Evolutionary conservation across 805 yeast genomes (phyloP).

Genomic region (Candida morakotiae): DNA sequence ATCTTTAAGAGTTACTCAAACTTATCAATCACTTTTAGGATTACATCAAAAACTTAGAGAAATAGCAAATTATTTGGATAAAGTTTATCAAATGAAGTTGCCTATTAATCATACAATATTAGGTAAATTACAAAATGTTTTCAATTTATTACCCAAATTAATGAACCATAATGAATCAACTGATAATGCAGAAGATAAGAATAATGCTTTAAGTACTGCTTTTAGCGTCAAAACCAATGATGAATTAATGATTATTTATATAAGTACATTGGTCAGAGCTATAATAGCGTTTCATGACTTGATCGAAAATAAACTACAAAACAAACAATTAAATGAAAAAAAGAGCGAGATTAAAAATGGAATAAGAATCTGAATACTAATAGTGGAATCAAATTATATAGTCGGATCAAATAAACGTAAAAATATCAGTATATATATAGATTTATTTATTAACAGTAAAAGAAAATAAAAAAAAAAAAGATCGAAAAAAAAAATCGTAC

Average conservation of each 20-base stretch:
- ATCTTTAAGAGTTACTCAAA: conserved; percentile 82
- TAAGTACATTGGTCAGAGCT: conserved; percentile 85
- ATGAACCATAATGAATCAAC: conserved; percentile 12
- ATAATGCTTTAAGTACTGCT: conserved; percentile 65
- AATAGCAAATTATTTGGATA: conserved; percentile 72
- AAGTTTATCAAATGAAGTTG: conserved; percentile 63
- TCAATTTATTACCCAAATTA: conserved; percentile 86
- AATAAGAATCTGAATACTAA: no score
- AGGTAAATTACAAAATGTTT: conserved; percentile 91
- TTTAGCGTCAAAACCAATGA: conserved; percentile 93
- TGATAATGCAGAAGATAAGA: conserved; percentile 16
- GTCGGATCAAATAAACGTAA: no score
- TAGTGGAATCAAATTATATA: no score
- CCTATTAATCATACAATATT: conserved; percentile 89
- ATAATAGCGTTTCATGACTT: conserved; percentile 95
- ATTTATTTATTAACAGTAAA: no score
- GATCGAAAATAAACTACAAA: conserved; percentile 91
- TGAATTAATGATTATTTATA: conserved; percentile 89
- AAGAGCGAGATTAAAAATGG: no score
- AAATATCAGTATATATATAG: no score
- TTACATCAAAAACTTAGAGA: conserved; percentile 74
- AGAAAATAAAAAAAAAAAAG: no score
- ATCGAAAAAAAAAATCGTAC: no score
- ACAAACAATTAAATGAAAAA: conserved; percentile 47
- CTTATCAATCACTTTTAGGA: conserved; percentile 83